Base-by-base conservation (phyloP, 306 rosid species). In the Quercus bicolor region DNA sequence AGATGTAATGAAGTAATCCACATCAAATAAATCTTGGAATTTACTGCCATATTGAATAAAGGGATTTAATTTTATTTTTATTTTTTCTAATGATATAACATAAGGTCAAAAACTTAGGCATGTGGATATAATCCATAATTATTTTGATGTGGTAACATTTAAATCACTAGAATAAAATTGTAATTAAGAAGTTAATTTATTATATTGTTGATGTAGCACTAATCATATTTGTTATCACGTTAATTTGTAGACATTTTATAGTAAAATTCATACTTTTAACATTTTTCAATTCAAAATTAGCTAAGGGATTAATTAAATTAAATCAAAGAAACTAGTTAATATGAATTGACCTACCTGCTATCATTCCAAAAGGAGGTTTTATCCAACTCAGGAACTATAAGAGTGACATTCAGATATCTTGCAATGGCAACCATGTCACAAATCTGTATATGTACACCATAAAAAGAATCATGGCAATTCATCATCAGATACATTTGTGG, bases 371-470 rank as follows among this genome's bases (percentile, higher is more conserved):
- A 95, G 31, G 99, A 93, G n/a, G 92, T 80, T 75, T 91, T 93
- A 76, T 95, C 99, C 56, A 95, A 87, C 72, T 89, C 97, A 4
- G 98, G 99, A 79, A 95, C 98, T 65, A 93, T 90, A 53, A 95
- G 99, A 69, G 96, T 93, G 53, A 78, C 91, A 74, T 95, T 93
- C 59, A 95, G 81, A 71, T 91, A 83, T 85, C 96, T 91, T 21
- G 99, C 97, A 80, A 93, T 79, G 2, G 96, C 87, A 74, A 91
- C 99, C 99, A 95, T 95, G 82, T 95, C 99, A 79, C 99, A 95
- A 73, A 95, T 95, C 99, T 95, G 92, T 86, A 59, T n/a, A 54
- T 28, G 19, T 83, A 85, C 72, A 34, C 56, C 56, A 75, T 48
- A 19, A 9, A 64, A 37, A 37, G 43, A 37, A 37, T 54, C 55